phyloP scores from a whole-genome alignment of 1,139 yeast genomes.

The Groenewaldozyma sp. region DNA sequence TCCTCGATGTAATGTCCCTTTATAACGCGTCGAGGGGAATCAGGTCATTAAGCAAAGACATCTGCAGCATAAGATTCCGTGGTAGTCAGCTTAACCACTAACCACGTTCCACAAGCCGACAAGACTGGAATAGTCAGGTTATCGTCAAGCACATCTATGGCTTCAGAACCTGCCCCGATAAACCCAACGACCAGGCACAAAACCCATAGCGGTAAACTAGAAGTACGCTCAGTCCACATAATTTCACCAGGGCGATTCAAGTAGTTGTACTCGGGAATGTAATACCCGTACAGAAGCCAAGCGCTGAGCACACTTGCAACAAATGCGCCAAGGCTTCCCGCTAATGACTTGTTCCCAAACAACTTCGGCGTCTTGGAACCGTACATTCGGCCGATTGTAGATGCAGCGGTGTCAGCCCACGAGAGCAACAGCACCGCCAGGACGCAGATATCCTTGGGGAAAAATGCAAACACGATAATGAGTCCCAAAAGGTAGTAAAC shows the following conservation, averaged over 20 bases:
- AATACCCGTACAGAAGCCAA: slow-evolving; percentile 58
- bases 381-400: slow-evolving; percentile 77
- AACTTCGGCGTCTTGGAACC: slow-evolving; percentile 81
- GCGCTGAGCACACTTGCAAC: slow-evolving; percentile 60
- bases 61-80: slow-evolving; percentile 11
- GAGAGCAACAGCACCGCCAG: slow-evolving; percentile 72
- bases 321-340: slow-evolving; percentile 85
- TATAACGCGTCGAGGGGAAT: no score
- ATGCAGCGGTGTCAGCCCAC: slow-evolving; percentile 98
- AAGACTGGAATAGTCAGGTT: slow-evolving; percentile 88
- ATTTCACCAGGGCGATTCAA: slow-evolving; percentile 45
- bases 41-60: slow-evolving; percentile 10
- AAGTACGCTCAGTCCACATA: slow-evolving; percentile 55
- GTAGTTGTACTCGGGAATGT: slow-evolving; percentile 48
- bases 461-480: slow-evolving; percentile 54
- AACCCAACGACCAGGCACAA: slow-evolving; percentile 50
- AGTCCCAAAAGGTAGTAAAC: slow-evolving; percentile 79
- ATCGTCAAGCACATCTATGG: slow-evolving; percentile 74
- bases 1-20: no score
- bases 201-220: slow-evolving; percentile 46
- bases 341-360: slow-evolving; percentile 65
- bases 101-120: slow-evolving; percentile 52
- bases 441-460: slow-evolving; percentile 73
- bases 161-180: slow-evolving; percentile 80
- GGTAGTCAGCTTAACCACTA: slow-evolving; percentile 12